A percentile compares a stretch with the other conserved stretches of the same genome.
Evolutionary conservation across 768 basidiomycete species (phyloP).

Genomic region (Amanita muscaria): DNA sequence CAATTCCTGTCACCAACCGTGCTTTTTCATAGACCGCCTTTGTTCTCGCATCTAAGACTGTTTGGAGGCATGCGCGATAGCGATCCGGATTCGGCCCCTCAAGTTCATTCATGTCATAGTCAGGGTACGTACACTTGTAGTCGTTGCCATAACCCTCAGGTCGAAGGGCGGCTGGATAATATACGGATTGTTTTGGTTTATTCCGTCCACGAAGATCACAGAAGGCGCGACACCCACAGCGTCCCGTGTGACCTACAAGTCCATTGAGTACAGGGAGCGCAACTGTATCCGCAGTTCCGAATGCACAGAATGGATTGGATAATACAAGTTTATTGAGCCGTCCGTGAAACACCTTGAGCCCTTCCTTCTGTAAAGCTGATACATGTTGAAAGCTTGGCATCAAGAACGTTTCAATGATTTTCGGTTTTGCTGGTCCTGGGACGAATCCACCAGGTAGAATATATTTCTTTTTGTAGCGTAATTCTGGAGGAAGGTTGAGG

Average conservation of each 20-base stretch:
- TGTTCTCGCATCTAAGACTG: constrained; percentile 9
- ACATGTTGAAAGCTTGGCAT: constrained; percentile 9
- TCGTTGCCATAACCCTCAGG: not conserved
- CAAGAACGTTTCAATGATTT: constrained; percentile 18
- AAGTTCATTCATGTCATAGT: not conserved
- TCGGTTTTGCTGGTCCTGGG: constrained; percentile 21
- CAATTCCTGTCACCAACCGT: constrained; percentile 32
- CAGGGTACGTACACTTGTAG: not conserved
- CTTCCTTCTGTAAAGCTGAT: constrained; percentile 1
- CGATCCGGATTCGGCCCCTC: not conserved
- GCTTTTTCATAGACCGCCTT: constrained; percentile 16
- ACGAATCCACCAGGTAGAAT: constrained; percentile 19
- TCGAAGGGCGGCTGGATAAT: not conserved
- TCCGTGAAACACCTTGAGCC: too few relatives aligned
- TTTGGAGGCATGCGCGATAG: not conserved
- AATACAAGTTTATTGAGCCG: too few relatives aligned
- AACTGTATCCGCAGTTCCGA: not conserved
- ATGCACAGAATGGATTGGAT: not conserved
- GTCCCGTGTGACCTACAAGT: not conserved
- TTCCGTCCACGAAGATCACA: not conserved
- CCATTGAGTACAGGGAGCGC: not conserved
- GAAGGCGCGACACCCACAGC: not conserved
- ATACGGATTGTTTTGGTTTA: not conserved
- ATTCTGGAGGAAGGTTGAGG: constrained; percentile 18
- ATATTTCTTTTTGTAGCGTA: constrained; percentile 17